Conservation (phyloP, 2,329 filamentous ascomycete species). For the Pseudocercospora musae region DNA sequence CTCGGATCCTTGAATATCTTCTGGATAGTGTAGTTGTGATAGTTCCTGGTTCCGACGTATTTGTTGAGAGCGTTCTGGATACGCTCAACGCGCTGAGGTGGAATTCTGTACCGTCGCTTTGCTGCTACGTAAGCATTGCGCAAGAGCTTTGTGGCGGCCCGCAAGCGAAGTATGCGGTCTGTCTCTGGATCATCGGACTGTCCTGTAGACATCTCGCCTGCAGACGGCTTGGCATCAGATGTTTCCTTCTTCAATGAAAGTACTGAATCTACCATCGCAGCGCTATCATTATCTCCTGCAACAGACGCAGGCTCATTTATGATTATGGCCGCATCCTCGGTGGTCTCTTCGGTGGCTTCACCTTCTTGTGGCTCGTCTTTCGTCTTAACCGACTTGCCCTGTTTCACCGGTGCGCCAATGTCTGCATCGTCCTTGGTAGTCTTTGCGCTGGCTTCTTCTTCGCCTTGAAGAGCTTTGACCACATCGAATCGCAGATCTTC, state of each 20-base stretch:
- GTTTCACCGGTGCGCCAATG: conserved; percentile 34
- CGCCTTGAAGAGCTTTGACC: conserved; percentile 56
- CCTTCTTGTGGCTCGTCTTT: conserved; percentile 4
- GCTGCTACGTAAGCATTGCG: conserved; percentile 78
- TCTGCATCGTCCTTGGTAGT: conserved; percentile 34
- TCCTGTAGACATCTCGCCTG: conserved; percentile 3
- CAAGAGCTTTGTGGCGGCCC: conserved; percentile 52
- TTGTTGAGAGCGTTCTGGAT: conserved; percentile 71
- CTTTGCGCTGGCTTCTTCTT: conserved; percentile 36
- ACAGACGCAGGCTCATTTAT: conserved; percentile 25
- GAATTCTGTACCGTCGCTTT: conserved; percentile 81
- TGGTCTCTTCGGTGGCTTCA: conserved; percentile 25
- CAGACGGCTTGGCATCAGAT: conserved; percentile 5
- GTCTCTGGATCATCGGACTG: conserved; percentile 12
- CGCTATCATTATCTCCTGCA: conserved; percentile 4
- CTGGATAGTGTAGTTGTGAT: conserved; percentile 95
- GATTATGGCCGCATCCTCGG: conserved; percentile 33
- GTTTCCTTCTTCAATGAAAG: conserved; percentile 9
- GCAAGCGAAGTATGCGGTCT: conserved; percentile 35
- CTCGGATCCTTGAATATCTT: conserved; percentile 79
- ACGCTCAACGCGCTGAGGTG: conserved; percentile 64
- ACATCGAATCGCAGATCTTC: conserved; percentile 63
- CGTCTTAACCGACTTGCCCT: conserved; percentile 13
- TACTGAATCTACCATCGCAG: background rate
- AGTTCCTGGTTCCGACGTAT: conserved; percentile 85